phyloP scores from a whole-genome alignment of 2,329 filamentous ascomycete species.

The Colletotrichum sojae region DNA sequence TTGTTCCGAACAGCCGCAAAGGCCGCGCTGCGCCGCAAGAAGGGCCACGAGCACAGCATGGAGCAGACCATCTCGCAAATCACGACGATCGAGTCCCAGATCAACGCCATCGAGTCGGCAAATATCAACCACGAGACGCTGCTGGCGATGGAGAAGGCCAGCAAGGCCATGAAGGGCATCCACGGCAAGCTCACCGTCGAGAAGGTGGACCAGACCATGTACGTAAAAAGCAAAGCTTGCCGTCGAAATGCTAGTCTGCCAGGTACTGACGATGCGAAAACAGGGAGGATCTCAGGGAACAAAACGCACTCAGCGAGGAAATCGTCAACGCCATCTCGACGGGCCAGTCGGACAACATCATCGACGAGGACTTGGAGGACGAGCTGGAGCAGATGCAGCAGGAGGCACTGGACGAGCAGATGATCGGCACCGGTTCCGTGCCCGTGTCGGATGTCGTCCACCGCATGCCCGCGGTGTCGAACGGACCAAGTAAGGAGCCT shows the following conservation, averaged over 20 bases:
- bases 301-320: conserved; percentile 93
- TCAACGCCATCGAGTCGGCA: conserved; percentile 96
- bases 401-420: conserved; percentile 92
- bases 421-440: conserved; percentile 89
- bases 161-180: conserved; percentile 92
- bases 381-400: conserved; percentile 92
- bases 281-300: conserved; percentile 92
- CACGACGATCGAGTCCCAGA: conserved; percentile 92
- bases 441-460: conserved; percentile 85
- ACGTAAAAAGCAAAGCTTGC: conserved; percentile 55
- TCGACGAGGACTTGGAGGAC: conserved; percentile 88
- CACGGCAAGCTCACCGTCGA: conserved; percentile 92
- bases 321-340: conserved; percentile 88
- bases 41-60: conserved; percentile 90
- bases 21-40: conserved; percentile 92
- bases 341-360: conserved; percentile 77
- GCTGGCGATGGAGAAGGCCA: conserved; percentile 92
- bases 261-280: conserved; percentile 30
- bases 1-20: conserved; percentile 78
- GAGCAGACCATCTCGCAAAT: conserved; percentile 94
- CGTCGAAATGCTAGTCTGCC: neutral
- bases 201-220: conserved; percentile 97
- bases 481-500: conserved; percentile 79
- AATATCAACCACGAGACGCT: conserved; percentile 99
- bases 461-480: conserved; percentile 81